A percentile compares a stretch with the other conserved stretches of the same genome.
Conservation (phyloP, 2,329 filamentous ascomycete species). For the Dactylellina haptotyla region DNA sequence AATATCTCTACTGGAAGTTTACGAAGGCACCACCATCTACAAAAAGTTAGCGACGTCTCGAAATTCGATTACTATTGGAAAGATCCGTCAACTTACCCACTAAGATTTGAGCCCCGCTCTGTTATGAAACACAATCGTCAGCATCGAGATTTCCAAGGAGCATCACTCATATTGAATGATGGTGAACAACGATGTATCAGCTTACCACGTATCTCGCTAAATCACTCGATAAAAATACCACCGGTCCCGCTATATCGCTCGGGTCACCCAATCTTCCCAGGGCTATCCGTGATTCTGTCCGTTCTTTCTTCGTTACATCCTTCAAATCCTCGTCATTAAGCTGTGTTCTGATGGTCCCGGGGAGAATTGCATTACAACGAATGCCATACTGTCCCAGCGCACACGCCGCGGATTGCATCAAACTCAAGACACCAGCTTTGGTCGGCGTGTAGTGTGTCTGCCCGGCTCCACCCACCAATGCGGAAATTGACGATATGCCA, state of each 20-base stretch:
- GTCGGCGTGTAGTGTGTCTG: conserved; percentile 91
- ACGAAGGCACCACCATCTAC: conserved; percentile 86
- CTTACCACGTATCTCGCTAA: conserved; percentile 78
- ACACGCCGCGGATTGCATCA: conserved; percentile 85
- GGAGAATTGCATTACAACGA: conserved; percentile 83
- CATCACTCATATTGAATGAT: too few relatives aligned
- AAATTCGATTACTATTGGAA: background rate
- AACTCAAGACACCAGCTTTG: conserved; percentile 80
- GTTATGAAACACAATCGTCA: conserved; percentile 9
- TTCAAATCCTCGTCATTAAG: conserved; percentile 83
- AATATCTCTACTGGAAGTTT: conserved; percentile 75
- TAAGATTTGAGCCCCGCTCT: conserved; percentile 80
- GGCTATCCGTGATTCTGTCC: conserved; percentile 85
- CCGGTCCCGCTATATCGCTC: conserved; percentile 81
- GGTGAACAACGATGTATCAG: conserved; percentile 40
- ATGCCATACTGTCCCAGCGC: conserved; percentile 80
- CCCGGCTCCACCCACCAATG: conserved; percentile 78
- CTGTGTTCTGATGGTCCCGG: conserved; percentile 84
- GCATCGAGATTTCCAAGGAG: background rate
- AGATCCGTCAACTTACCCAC: conserved; percentile 65
- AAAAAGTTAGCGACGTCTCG: conserved; percentile 14
- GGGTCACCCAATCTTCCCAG: conserved; percentile 78
- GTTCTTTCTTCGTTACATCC: conserved; percentile 75
- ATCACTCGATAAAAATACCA: conserved; percentile 83
- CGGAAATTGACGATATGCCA: conserved; percentile 76